Evolutionary conservation across 148 eudicot genomes (phyloP), one percentile per base, ranked within the genome.

Genomic region (Arctostaphylos glauca): DNA sequence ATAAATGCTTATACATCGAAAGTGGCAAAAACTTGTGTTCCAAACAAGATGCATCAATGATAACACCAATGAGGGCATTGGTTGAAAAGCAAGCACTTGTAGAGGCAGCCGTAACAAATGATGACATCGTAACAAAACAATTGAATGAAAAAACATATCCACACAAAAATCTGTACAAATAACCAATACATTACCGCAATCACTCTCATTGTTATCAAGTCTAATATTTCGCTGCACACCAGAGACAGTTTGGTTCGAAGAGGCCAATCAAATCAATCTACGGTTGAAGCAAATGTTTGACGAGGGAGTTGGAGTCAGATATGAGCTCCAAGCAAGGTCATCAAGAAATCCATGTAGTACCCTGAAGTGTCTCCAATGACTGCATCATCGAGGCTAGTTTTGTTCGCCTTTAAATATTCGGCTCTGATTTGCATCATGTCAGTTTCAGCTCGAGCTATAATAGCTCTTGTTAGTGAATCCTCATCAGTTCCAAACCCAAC

Each of bases 401-500:
- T 89, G 89, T 91, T 83, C 84, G 80, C 48, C 1, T 82, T 81
- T 38, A 79, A 67, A 81, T 92, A 90, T 76, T 86, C 88, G 9
- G 58, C 87, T 79, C 86, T 90, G 66, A 92, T 84, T 84, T 87
- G 91, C 84, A 75, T 83, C 93, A 91, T 88, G 86, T 94, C 95
- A 12, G 90, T 86, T 86, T 94, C 97, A 81, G 95, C 95, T 85
- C 95, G 89, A 80, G 89, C 81, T 79, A 91, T 91, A 56, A 93
- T 88, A 9, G 89, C 95, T 84, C 97, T 87, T 12, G 92, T 91
- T 8, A 94, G 90, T 3, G 94, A 91, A 82, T 90, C 93, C 84
- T 94, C 97, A 78, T 94, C 95, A 9, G 95, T 94, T 5, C 97
- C 95, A 12, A 91, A 87, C 58, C 95, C 95, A 9, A 83, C 53